Conservation (phyloP, 2,329 filamentous ascomycete species). For the Colletotrichum echinochloae region DNA sequence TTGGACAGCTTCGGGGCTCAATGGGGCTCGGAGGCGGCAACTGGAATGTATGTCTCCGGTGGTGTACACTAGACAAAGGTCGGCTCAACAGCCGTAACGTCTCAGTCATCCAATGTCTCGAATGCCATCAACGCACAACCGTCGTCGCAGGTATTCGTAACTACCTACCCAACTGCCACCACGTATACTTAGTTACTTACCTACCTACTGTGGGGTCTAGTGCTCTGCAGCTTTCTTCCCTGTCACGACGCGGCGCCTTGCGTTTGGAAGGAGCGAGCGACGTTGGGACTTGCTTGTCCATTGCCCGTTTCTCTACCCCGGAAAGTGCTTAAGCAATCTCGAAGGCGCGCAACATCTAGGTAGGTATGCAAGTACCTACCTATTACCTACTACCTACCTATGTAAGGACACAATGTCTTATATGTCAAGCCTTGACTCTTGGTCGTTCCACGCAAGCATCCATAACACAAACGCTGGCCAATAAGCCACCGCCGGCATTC, state of each 20-base stretch:
- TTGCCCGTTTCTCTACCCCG: background rate
- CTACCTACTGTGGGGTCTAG: background rate
- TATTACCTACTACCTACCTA: too few relatives aligned
- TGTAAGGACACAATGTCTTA: background rate
- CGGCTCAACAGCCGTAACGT: background rate
- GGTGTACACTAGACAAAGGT: background rate
- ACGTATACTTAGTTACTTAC: too few relatives aligned
- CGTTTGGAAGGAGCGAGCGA: background rate
- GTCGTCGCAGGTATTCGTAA: background rate
- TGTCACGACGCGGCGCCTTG: conserved; percentile 21
- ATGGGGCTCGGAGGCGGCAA: background rate
- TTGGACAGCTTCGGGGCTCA: background rate
- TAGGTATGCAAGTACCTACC: too few relatives aligned
- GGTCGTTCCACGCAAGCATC: conserved; percentile 1
- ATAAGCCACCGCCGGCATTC: background rate
- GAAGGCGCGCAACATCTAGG: too few relatives aligned
- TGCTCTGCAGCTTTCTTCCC: conserved; percentile 18
- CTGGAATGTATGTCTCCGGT: conserved; percentile 17
- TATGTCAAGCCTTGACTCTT: background rate
- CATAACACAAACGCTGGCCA: background rate
- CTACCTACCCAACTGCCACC: too few relatives aligned
- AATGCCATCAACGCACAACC: background rate
- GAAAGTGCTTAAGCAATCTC: too few relatives aligned
- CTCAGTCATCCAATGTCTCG: background rate
- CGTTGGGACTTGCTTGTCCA: background rate